phyloP scores from a whole-genome alignment of 208 protist species.

The Naegleria fowleri region DNA sequence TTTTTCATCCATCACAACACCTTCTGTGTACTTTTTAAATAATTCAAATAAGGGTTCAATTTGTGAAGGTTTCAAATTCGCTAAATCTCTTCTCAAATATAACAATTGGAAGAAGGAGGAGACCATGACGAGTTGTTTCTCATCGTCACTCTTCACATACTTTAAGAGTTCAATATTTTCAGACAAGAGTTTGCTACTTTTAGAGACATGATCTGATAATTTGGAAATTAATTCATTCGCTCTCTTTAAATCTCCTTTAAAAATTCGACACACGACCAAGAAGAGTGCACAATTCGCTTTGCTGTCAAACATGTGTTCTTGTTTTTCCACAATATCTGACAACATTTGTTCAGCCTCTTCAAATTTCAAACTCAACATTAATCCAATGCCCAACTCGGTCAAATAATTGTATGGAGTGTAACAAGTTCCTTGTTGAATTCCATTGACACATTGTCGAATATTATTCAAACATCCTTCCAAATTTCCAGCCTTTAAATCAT shows the following conservation, averaged over 20 bases:
- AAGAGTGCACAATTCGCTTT: background rate
- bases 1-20: background rate
- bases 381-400: background rate
- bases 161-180: conserved; percentile 14
- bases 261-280: background rate
- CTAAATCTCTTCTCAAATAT: conserved; percentile 22
- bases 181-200: background rate
- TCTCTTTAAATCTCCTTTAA: background rate
- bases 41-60: background rate
- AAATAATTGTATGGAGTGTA: background rate
- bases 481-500: background rate
- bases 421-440: background rate
- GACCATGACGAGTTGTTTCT: background rate
- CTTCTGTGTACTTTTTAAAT: background rate
- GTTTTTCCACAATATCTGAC: background rate
- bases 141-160: background rate
- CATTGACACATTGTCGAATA: background rate
- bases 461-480: background rate
- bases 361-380: background rate
- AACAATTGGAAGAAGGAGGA: background rate
- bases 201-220: background rate
- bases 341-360: background rate
- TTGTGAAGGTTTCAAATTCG: background rate
- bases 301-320: background rate
- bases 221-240: background rate